phyloP scores from a whole-genome alignment of 805 yeast species.

The Gaillardinia entomophila region DNA sequence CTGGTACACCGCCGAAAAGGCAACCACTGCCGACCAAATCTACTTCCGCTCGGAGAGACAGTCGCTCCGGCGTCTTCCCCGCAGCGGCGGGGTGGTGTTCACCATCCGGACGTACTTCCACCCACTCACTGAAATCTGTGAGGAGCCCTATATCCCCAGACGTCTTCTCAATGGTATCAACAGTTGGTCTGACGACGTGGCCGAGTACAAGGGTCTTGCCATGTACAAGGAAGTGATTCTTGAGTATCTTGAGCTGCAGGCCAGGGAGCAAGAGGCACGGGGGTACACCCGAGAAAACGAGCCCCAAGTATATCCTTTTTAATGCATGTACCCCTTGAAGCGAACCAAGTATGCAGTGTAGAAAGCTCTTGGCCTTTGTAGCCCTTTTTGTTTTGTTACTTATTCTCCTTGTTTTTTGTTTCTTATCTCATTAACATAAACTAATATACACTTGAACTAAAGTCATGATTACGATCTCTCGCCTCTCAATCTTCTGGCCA shows the following conservation, averaged over 20 bases:
- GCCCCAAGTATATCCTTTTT: constrained; percentile 39
- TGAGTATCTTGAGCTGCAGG: constrained; percentile 48
- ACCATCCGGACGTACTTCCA: constrained; percentile 60
- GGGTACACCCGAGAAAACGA: constrained; percentile 39
- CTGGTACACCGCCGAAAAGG: constrained; percentile 57
- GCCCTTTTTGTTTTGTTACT: background rate
- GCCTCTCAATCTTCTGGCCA: constrained; percentile 98
- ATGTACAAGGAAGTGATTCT: constrained; percentile 48
- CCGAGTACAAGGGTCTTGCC: constrained; percentile 53
- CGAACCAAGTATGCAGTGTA: no score
- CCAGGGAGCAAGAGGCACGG: constrained; percentile 40
- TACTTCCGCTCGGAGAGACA: constrained; percentile 64
- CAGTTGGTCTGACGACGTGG: constrained; percentile 58
- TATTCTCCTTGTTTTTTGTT: no score
- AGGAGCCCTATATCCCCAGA: constrained; percentile 59
- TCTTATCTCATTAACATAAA: background rate
- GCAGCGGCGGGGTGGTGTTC: constrained; percentile 51
- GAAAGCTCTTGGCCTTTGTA: background rate
- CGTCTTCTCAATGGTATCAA: constrained; percentile 53
- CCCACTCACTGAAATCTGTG: constrained; percentile 46
- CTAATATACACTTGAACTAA: background rate
- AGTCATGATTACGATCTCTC: constrained; percentile 62
- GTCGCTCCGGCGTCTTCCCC: constrained; percentile 54
- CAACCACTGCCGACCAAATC: constrained; percentile 40
- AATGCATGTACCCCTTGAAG: constrained; percentile 2